These are phyloP conservation scores for Melampsora abietis-canadensis DNA, from an alignment of 1,284 basidiomycete species.

Conservation along the genomic window DNA sequence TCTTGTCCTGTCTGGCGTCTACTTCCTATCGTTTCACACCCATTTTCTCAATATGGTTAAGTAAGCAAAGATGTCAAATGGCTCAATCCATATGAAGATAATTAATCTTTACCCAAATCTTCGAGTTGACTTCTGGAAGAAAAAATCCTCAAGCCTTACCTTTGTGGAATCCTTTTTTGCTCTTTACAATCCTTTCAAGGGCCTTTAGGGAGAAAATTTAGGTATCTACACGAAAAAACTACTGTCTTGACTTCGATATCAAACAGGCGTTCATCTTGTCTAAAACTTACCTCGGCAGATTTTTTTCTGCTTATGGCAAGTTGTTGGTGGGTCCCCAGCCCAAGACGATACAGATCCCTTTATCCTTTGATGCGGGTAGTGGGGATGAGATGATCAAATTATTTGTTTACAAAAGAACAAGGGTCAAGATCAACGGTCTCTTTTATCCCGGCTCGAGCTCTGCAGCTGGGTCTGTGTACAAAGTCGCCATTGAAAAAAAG, in stretches of 20 bases:
- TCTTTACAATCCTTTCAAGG: too few relatives aligned
- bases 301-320: conserved; percentile 5
- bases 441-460: conserved; percentile 7
- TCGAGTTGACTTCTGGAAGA: too few relatives aligned
- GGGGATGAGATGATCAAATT: conserved; percentile 9
- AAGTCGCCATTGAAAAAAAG: conserved; percentile 5
- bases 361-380: conserved; percentile 3
- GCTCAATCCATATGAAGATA: not conserved
- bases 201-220: too few relatives aligned
- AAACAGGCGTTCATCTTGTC: not conserved
- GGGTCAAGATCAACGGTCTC: not conserved
- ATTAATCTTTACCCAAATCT: not conserved
- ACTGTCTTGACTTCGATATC: not conserved
- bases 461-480: conserved; percentile 12
- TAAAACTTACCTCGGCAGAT: not conserved
- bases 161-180: too few relatives aligned
- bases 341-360: conserved; percentile 3
- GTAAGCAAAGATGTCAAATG: not conserved
- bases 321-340: not conserved
- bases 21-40: not conserved
- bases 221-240: too few relatives aligned
- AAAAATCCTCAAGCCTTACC: too few relatives aligned
- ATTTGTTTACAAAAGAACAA: conserved; percentile 12
- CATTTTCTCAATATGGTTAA: not conserved
- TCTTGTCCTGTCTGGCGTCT: not conserved